These are phyloP conservation scores for Termitomyces sp. DNA, from an alignment of 768 basidiomycete species.

Conservation along the genomic window DNA sequence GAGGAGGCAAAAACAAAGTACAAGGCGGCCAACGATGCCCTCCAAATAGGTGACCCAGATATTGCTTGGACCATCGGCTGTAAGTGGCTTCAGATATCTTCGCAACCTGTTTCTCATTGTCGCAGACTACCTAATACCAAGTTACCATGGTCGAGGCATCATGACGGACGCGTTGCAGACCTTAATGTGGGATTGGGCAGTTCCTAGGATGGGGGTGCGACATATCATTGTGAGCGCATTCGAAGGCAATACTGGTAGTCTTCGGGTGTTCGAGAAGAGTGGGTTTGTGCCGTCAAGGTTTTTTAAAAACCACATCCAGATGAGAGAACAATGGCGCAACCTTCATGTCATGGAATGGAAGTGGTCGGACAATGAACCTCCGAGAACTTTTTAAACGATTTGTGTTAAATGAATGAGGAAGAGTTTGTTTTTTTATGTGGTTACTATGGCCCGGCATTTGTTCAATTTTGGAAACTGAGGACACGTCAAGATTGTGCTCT, in stretches of 20 bases:
- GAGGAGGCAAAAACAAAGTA: slow-evolving; percentile 29
- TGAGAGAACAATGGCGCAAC: slow-evolving; percentile 31
- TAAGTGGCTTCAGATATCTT: slow-evolving; percentile 21
- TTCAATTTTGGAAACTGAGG: not conserved
- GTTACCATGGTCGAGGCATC: slow-evolving; percentile 64
- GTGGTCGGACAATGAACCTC: not conserved
- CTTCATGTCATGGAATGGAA: slow-evolving; percentile 33
- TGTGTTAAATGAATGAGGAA: not conserved
- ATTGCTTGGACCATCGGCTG: slow-evolving; percentile 63
- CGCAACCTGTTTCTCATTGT: not conserved
- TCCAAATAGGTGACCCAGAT: slow-evolving; percentile 42
- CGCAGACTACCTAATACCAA: slow-evolving; percentile 56
- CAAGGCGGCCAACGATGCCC: slow-evolving; percentile 35
- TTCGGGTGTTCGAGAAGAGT: slow-evolving; percentile 63
- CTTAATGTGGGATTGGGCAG: slow-evolving; percentile 52
- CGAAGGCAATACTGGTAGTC: slow-evolving; percentile 53
- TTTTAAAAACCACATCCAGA: slow-evolving; percentile 30
- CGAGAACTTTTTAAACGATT: not conserved
- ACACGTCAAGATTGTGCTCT: no score
- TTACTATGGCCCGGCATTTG: not conserved
- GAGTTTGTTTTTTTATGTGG: not conserved
- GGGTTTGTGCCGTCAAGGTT: slow-evolving; percentile 42
- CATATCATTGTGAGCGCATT: slow-evolving; percentile 40
- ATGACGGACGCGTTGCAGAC: slow-evolving; percentile 63
- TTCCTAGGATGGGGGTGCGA: slow-evolving; percentile 59